Evolutionary conservation across 2,329 filamentous ascomycete genomes (phyloP), one percentile per base, ranked within the genome.

Genomic region (Passalora sequoiae): DNA sequence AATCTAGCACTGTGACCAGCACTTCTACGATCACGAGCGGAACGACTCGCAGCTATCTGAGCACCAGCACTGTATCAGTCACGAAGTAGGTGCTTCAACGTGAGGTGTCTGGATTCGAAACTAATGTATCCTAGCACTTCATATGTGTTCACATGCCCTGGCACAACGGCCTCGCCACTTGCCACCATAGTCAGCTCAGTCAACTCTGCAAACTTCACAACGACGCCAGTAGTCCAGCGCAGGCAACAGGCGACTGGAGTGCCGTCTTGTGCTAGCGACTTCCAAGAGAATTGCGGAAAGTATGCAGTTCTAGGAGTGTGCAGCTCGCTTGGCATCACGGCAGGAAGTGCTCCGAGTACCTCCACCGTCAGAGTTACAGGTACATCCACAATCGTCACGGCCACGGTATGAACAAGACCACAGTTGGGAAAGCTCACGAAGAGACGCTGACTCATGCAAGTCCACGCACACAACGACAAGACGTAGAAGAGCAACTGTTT

Each of bases 41-140:
- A 5, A 38, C 36, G 5, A 36, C 24, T 9, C 20, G 15, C 21
- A 21, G 21, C 9, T 15, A n/a, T 10, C 30, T 19, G 21, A 33
- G 20, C 17, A 42, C 39, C n/a, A 33, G 19, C 6, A 42, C 39
- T 15, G 10, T 25, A 12, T 33, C 19, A 10, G 25, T 42, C 44
- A 51, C 42, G 16, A 33, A 19, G 30, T 33, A 12, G 7, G 30
- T 33, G 15, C 15, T 33, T 19, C 15, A 33, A 19, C 13, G 15
- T 12, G 6, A 13, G 30, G 6, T 9, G 5, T 3, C 6, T 33
- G 8, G 30, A 10, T 33, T 8, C 17, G 16, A 8, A 6, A 3
- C n/a, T n/a, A n/a, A n/a, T n/a, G n/a, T n/a, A 10, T 33, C 13
- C 28, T 19, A 33, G 30, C 6, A 33, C 30, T 19, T 33, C 30